These are phyloP conservation scores for Carex myosuroides DNA, from an alignment of 176 grass and related monocot species.

Conservation along the genomic window DNA sequence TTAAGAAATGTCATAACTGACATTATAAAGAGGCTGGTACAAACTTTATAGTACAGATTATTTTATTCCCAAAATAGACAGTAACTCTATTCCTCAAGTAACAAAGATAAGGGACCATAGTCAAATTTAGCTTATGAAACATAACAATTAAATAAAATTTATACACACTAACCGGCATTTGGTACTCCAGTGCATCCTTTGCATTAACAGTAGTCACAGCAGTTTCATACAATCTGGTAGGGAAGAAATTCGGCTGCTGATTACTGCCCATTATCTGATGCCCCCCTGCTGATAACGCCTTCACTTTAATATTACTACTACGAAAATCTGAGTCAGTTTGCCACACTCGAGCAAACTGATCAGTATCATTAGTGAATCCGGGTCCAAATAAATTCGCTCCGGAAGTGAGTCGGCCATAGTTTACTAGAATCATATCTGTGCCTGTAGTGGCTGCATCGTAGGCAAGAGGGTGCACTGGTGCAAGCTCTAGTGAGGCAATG, in stretches of 20 bases:
- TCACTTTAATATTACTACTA: constrained; percentile 34
- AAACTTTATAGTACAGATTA: not conserved
- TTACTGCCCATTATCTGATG: constrained; percentile 69
- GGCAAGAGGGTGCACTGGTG: constrained; percentile 64
- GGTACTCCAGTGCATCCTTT: constrained; percentile 51
- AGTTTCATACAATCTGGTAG: constrained; percentile 72
- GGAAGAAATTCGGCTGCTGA: constrained; percentile 96
- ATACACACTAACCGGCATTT: constrained; percentile 43
- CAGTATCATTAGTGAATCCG: constrained; percentile 67
- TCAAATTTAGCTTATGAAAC: not conserved
- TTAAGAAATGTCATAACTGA: not conserved
- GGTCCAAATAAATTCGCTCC: constrained; percentile 68
- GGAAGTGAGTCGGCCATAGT: constrained; percentile 81
- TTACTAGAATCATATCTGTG: constrained; percentile 63
- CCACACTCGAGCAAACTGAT: constrained; percentile 84
- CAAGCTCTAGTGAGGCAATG: constrained; percentile 77
- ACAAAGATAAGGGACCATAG: not conserved
- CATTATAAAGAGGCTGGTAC: not conserved
- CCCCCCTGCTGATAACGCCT: constrained; percentile 65
- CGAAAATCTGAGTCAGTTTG: constrained; percentile 69
- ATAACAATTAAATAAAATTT: not conserved
- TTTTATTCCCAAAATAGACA: not conserved
- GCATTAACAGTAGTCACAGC: constrained; percentile 70
- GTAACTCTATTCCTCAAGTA: not conserved
- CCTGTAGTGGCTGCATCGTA: constrained; percentile 78